Base-by-base conservation (phyloP, 2,329 filamentous ascomycete species). In the Colletotrichum coccodes region DNA sequence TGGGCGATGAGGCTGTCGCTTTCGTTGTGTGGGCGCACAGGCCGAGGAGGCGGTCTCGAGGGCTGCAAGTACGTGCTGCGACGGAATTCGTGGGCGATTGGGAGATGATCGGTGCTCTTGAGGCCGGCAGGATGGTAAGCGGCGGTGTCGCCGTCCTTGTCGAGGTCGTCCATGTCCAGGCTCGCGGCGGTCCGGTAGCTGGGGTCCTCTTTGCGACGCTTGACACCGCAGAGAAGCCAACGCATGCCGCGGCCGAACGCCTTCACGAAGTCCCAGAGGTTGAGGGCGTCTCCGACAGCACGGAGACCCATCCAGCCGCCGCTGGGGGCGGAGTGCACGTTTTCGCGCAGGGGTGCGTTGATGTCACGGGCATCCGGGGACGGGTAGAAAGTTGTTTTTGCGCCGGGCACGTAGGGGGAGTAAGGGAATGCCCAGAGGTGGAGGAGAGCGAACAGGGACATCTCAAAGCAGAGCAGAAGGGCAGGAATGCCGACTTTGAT, bases 391-490 rank as follows among this genome's bases (percentile, higher is more conserved):
- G 79, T 80, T 36, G 77, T 74, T 58, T 80, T 84, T 23, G 83
- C 81, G 32, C 77, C 76, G 23, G 80, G 79, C 26, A 79, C 83
- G 78, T 97, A 97, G 1, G 90, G 90, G 64, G 86, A 85, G 84
- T 91, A 96, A 1, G 92, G 87, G 76, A 96, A 97, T 3, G 94
- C 93, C 85, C 91, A 97, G 18, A 96, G 80, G 78, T 97, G 94
- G 60, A 97, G 80, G 50, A 94, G 76, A 21, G 92, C 84, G 75
- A 97, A 97, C 34, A 93, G 81, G 9, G 92, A 89, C 94, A 97
- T 97, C 79, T 97, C 94, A 46, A 96, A 83, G 76, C 92, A 95
- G 28, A 96, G 88, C 12, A 97, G 83, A 59, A 95, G 81, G 32
- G 90, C 90, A 0, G 94, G 93, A 32, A 97, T 91, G 60, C 93